Percentiles rank a stretch among this genome's conserved stretches.
phyloP scores from a whole-genome alignment of 176 grass and related monocot species.

The Phoenix roebelenii region DNA sequence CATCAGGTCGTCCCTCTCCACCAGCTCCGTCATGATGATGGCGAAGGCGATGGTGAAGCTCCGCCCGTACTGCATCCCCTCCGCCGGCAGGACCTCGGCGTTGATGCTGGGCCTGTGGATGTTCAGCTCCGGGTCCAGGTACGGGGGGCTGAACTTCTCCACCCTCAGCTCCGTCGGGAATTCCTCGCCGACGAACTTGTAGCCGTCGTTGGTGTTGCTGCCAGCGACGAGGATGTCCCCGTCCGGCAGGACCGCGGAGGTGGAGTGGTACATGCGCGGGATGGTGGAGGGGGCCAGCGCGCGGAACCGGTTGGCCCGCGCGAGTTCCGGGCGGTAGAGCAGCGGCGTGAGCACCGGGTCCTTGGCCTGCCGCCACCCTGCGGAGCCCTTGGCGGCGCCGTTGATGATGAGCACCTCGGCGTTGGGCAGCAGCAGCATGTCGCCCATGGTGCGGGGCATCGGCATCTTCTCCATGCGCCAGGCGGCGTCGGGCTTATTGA shows the following conservation, averaged over 20 bases:
- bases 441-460: conserved; percentile 62
- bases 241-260: conserved; percentile 78
- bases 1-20: conserved; percentile 27
- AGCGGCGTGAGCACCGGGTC: conserved; percentile 42
- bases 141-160: conserved; percentile 63
- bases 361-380: conserved; percentile 35
- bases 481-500: conserved; percentile 16
- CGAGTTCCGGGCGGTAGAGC: conserved; percentile 40
- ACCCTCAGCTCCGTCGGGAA: conserved; percentile 81
- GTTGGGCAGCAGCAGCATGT: conserved; percentile 80
- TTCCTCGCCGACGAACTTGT: conserved; percentile 57
- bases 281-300: conserved; percentile 31
- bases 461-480: conserved; percentile 69
- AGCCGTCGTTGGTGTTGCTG: conserved; percentile 67
- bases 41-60: conserved; percentile 40
- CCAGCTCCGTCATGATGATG: neutral
- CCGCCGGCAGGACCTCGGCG: conserved; percentile 3
- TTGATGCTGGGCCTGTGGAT: conserved; percentile 34
- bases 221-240: conserved; percentile 69
- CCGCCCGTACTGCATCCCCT: conserved; percentile 42
- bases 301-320: conserved; percentile 32
- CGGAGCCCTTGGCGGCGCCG: conserved; percentile 56
- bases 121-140: conserved; percentile 22
- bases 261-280: conserved; percentile 77
- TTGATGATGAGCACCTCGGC: conserved; percentile 64